Percentiles rank a stretch among this genome's conserved stretches.
Evolutionary conservation across 2,329 filamentous ascomycete species (phyloP).

Genomic region (Diaporthe velutina): DNA sequence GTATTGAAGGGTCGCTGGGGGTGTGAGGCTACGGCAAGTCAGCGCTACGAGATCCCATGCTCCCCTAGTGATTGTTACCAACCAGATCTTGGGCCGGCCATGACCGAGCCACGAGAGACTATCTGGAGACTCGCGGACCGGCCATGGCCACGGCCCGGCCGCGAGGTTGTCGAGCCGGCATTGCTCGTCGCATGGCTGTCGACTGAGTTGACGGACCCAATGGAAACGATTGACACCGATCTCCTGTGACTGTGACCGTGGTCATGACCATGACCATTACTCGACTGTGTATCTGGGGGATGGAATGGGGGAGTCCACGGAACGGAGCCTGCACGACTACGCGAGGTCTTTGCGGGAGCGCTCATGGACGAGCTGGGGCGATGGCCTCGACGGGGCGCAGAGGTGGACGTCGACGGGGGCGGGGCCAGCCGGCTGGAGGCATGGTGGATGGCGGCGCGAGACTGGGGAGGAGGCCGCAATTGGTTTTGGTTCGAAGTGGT

Average conservation of each 20-base stretch:
- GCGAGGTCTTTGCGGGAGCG: slow-evolving; percentile 58
- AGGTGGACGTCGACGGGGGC: slow-evolving; percentile 50
- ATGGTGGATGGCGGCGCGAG: slow-evolving; percentile 48
- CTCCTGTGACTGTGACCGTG: slow-evolving; percentile 75
- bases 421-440: slow-evolving; percentile 56
- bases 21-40: slow-evolving; percentile 50
- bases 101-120: slow-evolving; percentile 60
- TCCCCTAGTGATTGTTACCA: slow-evolving; percentile 41
- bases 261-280: slow-evolving; percentile 45
- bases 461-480: slow-evolving; percentile 42
- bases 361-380: slow-evolving; percentile 76
- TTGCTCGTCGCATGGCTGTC: slow-evolving; percentile 59
- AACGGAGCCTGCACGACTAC: slow-evolving; percentile 60
- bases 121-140: slow-evolving; percentile 88
- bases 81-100: slow-evolving; percentile 59
- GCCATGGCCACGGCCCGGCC: slow-evolving; percentile 75
- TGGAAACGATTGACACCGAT: slow-evolving; percentile 86
- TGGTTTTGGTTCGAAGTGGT: slow-evolving; percentile 43
- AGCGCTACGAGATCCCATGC: slow-evolving; percentile 11
- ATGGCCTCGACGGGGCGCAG: slow-evolving; percentile 66
- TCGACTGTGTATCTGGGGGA: slow-evolving; percentile 36
- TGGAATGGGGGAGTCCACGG: slow-evolving; percentile 54
- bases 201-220: slow-evolving; percentile 68
- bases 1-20: slow-evolving; percentile 59
- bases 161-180: slow-evolving; percentile 54